Evolutionary conservation across 805 yeast species (phyloP), one percentile per base, ranked within the genome.

Genomic region (Wickerhamiella dianesei): DNA sequence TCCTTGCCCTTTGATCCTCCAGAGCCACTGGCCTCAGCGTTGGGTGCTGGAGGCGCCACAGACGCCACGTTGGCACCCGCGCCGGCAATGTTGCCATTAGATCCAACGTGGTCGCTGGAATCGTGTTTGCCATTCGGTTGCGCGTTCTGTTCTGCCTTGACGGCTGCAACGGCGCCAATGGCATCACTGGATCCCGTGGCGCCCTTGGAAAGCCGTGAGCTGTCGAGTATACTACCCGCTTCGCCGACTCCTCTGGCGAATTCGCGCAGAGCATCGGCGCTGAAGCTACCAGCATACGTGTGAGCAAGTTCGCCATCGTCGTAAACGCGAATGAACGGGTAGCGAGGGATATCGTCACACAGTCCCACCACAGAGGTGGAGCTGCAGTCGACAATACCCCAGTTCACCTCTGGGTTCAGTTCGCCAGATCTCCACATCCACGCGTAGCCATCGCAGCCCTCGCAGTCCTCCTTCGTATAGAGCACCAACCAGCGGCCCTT

Each of bases 401-500:
- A 50, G 36, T 46, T 46, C 32, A 47, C 18, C 13, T 22, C 35
- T 21, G 16, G n/a, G n/a, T 22, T 8, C n/a, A 41, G 17, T 16
- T 8, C 17, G 6, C 21, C 14, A 9, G 43, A 16, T 6, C 20
- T 12, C 43, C 35, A 41, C 8, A 41, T 4, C 32, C 35, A 21
- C 35, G 12, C 18, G n/a, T 14, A 21, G 21, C 25, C 20, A 2
- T 42, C 46, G 32, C 52, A 49, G 18, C 37, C 50, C n/a, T 44
- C 46, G 37, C 50, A 51, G 25, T 32, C 46, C 3, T 17, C 22
- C 6, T 40, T 40, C 12, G 44, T 46, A 35, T 45, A 52, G 25
- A 52, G 40, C 21, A 52, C 48, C 19, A 48, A 40, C 55, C 55
- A 52, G 9, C 51, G 49, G 13, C 53, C 55, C 9, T 40, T 29